Conservation (phyloP, 169 alveolate genomes). For the Perkinsus chesapeaki region DNA sequence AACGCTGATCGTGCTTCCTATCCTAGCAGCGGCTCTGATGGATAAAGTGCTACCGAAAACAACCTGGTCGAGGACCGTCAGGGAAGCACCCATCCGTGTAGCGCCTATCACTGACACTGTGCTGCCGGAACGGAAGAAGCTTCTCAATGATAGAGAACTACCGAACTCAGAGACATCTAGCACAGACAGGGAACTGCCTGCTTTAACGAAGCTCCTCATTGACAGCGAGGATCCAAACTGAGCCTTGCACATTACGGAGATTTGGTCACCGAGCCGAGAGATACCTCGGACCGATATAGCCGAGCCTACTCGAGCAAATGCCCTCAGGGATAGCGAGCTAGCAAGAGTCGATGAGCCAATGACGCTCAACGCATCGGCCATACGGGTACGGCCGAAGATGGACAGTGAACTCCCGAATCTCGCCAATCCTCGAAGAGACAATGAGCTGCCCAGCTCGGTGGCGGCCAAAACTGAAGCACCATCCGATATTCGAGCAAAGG, state of each 20-base stretch:
- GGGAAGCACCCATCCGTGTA: background rate
- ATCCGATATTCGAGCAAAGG: background rate
- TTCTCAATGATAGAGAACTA: background rate
- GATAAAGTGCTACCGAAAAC: slow-evolving; percentile 7
- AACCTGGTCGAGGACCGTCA: background rate
- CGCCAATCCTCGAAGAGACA: background rate
- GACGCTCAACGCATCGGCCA: background rate
- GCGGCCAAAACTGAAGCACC: background rate
- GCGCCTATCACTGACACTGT: background rate
- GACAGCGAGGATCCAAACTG: background rate
- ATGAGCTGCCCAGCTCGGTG: background rate
- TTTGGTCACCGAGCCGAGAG: background rate
- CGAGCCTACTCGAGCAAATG: background rate
- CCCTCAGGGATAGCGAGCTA: background rate
- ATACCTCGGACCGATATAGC: background rate
- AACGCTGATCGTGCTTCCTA: background rate
- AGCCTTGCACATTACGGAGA: background rate
- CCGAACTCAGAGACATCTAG: background rate
- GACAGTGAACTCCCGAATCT: background rate
- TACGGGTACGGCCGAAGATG: background rate
- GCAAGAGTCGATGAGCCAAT: background rate
- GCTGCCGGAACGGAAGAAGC: background rate
- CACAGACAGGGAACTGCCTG: background rate
- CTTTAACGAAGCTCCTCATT: background rate
- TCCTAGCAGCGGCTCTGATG: background rate